Evolutionary conservation across 805 yeast species (phyloP), one percentile per base, ranked within the genome.

Genomic region (Saccharomycopsis sp.): DNA sequence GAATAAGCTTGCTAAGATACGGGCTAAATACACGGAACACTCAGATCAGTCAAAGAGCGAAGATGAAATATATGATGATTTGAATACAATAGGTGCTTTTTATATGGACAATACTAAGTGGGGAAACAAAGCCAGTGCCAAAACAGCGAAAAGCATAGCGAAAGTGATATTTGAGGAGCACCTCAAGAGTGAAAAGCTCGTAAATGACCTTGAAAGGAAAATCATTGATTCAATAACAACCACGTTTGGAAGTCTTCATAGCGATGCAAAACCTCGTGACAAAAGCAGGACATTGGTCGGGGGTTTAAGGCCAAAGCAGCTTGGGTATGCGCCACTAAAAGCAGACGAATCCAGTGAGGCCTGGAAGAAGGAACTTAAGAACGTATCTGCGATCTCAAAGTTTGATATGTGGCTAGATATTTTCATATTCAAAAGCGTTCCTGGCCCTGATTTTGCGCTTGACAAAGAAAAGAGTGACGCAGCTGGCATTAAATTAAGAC

Each of bases 241-340:
- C 12, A 12, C 7, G 18, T 44, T 44, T 20, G 64, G 68, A 55
- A 51, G 24, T 67, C 65, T 55, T 70, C 63, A 7, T 61, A 66
- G 9, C 65, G 65, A 57, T 34, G 12, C 9, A 5, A 29, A 29
- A 29, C 37, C 37, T 29, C 57, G 50, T 41, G 21, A 44, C 12
- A 44, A n/a, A 18, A 44, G 21, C 21, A 44, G 21, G 18, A 4
- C 48, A 44, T 12, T 44, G 7, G 21, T 16, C 16, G 48, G 48
- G 16, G 48, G 48, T 44, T 44, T 44, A 18, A 4, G 48, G 21
- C 48, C 48, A 12, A 29, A 29, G 5, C 48, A 44, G 18, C 21
- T 44, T 7, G 48, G 48, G 48, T 44, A 44, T 44, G 21, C 18
- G 4, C 48, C 21, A 16, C 12, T 12, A 44, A 12, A 44, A 16